Percentiles rank a stretch among this genome's conserved stretches.
phyloP scores from a whole-genome alignment of 345 rosid species.

The Brassica nigra region DNA sequence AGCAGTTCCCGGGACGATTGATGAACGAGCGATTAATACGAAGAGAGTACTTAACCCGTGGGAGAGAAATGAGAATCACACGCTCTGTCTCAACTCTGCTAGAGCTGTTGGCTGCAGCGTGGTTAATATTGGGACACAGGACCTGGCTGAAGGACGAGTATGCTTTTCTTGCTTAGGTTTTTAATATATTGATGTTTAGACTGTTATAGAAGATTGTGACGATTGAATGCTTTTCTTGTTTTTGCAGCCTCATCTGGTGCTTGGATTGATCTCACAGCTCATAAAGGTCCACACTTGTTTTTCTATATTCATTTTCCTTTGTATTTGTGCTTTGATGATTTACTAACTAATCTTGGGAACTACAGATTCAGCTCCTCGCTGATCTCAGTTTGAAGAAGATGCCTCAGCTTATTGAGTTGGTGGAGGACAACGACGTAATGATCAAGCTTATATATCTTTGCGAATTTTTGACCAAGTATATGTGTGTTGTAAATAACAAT shows the following conservation, averaged over 20 bases:
- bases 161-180: slow-evolving; percentile 33
- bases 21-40: slow-evolving; percentile 87
- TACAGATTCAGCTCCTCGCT: slow-evolving; percentile 84
- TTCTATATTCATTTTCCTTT: background rate
- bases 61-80: slow-evolving; percentile 98
- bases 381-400: slow-evolving; percentile 94
- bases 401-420: slow-evolving; percentile 93
- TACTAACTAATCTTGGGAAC: slow-evolving; percentile 20
- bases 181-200: slow-evolving; percentile 7
- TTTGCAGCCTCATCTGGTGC: slow-evolving; percentile 89
- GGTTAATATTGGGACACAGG: slow-evolving; percentile 88
- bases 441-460: slow-evolving; percentile 14
- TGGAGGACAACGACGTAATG: slow-evolving; percentile 74
- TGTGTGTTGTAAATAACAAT: background rate
- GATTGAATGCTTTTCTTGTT: background rate
- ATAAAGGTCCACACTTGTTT: slow-evolving; percentile 61
- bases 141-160: slow-evolving; percentile 92
- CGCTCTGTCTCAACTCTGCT: slow-evolving; percentile 93
- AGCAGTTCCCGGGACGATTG: slow-evolving; percentile 93
- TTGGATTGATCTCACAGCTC: slow-evolving; percentile 93
- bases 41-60: slow-evolving; percentile 84
- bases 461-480: slow-evolving; percentile 6
- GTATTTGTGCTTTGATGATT: slow-evolving; percentile 4
- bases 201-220: background rate
- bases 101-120: slow-evolving; percentile 96